Conservation (phyloP, 2,329 filamentous ascomycete species). For the Helicocarpus griseus region DNA sequence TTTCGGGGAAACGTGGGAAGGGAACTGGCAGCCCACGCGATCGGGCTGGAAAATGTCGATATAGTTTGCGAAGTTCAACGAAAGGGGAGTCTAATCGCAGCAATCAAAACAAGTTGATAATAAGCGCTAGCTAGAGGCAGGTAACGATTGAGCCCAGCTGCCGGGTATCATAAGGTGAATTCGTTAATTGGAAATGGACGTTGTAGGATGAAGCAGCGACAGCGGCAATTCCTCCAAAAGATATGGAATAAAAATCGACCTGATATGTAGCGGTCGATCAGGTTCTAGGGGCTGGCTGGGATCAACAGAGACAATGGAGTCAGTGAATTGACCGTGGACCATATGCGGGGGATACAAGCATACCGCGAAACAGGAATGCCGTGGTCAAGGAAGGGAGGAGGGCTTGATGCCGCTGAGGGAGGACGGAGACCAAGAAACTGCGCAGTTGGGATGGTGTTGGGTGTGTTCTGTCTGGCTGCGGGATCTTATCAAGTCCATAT, state of each 20-base stretch:
- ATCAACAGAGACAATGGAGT: neutral
- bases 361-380: neutral
- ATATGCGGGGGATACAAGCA: neutral
- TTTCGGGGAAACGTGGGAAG: neutral
- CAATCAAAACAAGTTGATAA: neutral
- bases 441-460: neutral
- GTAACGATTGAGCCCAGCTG: neutral
- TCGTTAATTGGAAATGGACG: neutral
- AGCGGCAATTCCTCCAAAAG: neutral
- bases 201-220: neutral
- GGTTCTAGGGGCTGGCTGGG: neutral
- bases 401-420: neutral
- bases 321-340: neutral
- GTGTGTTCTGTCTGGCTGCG: neutral
- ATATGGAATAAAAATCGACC: neutral
- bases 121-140: neutral
- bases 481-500: neutral
- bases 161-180: conserved; percentile 1
- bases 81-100: neutral
- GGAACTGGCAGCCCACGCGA: neutral
- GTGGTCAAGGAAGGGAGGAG: neutral
- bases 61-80: neutral
- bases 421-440: neutral
- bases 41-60: neutral
- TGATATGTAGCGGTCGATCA: neutral